A percentile compares a stretch with the other conserved stretches of the same genome.
These are phyloP conservation scores for Russula vinacea DNA, from an alignment of 768 basidiomycete species.

Conservation along the genomic window DNA sequence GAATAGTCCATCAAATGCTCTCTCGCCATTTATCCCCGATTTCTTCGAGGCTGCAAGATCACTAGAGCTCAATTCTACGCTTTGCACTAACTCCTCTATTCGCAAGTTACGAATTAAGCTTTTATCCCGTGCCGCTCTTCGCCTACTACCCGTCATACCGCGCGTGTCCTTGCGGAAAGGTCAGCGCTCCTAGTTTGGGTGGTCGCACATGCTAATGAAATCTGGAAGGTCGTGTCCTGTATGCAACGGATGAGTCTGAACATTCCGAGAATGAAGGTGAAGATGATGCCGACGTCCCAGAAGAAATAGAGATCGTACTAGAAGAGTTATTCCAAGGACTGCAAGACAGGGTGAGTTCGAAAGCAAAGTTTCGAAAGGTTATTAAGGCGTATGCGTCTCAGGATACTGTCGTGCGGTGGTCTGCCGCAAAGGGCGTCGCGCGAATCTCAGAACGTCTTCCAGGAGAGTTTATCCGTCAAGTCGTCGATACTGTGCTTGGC, in stretches of 20 bases:
- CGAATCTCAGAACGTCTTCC: constrained; percentile 82
- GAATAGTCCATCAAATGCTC: constrained; percentile 53
- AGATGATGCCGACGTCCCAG: constrained; percentile 64
- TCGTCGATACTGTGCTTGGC: constrained; percentile 73
- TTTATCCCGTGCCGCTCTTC: constrained; percentile 58
- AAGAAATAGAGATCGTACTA: constrained; percentile 70
- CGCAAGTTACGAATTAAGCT: constrained; percentile 70
- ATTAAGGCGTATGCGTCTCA: constrained; percentile 36
- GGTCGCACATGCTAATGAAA: constrained; percentile 9
- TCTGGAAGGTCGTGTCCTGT: constrained; percentile 4
- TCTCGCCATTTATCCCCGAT: constrained; percentile 43
- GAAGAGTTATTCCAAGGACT: constrained; percentile 69
- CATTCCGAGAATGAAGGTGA: constrained; percentile 31
- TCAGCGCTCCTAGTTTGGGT: constrained; percentile 31
- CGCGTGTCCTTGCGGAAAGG: constrained; percentile 44
- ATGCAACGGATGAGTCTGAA: constrained; percentile 24
- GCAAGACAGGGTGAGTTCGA: constrained; percentile 70
- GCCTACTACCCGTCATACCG: constrained; percentile 52
- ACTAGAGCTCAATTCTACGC: constrained; percentile 42
- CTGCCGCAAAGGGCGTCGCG: constrained; percentile 88
- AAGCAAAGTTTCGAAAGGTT: background rate
- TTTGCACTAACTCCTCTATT: constrained; percentile 59
- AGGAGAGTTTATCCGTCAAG: constrained; percentile 66
- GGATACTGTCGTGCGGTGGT: constrained; percentile 96
- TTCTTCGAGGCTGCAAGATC: constrained; percentile 47